Percentiles rank a stretch among this genome's conserved stretches.
phyloP scores from a whole-genome alignment of 768 basidiomycete species.

The Obba rivulosa region DNA sequence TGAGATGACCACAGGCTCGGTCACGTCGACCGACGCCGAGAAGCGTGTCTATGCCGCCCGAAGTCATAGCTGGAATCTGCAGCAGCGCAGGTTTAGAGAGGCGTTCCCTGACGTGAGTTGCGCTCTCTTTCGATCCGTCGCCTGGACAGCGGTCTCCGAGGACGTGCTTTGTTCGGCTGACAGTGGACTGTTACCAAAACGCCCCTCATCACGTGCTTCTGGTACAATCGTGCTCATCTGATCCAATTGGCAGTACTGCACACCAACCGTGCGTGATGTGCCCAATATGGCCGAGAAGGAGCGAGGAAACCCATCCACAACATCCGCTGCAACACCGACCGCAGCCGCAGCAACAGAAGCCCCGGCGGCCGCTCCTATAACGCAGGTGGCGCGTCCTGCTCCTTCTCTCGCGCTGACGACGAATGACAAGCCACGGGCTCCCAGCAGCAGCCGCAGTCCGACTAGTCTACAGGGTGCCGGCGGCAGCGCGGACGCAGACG shows the following conservation, averaged over 20 bases:
- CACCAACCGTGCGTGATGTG: conserved; percentile 57
- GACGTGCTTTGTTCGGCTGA: background rate
- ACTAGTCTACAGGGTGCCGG: background rate
- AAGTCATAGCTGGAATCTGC: conserved; percentile 84
- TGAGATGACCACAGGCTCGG: conserved; percentile 94
- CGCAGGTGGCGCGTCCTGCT: background rate
- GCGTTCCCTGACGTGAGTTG: conserved; percentile 82
- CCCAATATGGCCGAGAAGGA: conserved; percentile 93
- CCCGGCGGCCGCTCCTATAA: background rate
- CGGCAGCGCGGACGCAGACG: conserved; percentile 11
- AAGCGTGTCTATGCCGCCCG: conserved; percentile 71
- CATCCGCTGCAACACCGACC: conserved; percentile 8
- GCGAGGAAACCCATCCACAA: conserved; percentile 42
- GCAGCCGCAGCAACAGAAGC: background rate
- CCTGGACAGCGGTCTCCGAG: too few species aligned
- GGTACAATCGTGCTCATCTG: conserved; percentile 8
- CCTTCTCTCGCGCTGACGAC: background rate
- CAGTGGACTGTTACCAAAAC: background rate
- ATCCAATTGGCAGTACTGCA: conserved; percentile 57
- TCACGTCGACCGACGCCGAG: conserved; percentile 73
- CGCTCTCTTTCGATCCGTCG: background rate
- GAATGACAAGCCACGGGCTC: conserved; percentile 2
- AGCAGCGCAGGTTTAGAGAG: conserved; percentile 76
- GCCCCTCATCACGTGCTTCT: background rate
- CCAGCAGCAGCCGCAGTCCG: background rate